Conservation (phyloP, 805 yeast species). For the Deakozyma indianensis region DNA sequence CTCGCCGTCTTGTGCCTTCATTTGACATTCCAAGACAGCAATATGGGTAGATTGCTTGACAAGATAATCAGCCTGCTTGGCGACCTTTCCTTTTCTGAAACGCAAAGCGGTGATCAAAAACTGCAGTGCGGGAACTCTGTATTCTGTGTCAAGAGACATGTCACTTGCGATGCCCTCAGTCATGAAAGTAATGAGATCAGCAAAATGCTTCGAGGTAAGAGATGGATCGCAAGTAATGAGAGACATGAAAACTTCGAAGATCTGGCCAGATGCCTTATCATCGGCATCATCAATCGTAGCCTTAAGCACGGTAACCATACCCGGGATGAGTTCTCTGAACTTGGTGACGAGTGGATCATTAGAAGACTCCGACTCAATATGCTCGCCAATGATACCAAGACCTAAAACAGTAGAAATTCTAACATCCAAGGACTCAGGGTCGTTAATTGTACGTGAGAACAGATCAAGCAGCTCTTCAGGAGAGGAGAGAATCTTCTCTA, state of each 20-base stretch:
- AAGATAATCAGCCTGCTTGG: slow-evolving; percentile 71
- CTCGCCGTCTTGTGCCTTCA: slow-evolving; percentile 54
- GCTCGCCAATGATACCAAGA: slow-evolving; percentile 36
- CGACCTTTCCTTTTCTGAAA: slow-evolving; percentile 67
- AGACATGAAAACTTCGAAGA: slow-evolving; percentile 76
- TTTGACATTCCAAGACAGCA: slow-evolving; percentile 41
- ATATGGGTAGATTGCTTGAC: slow-evolving; percentile 60
- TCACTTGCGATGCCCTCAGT: slow-evolving; percentile 54
- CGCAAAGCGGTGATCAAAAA: slow-evolving; percentile 68
- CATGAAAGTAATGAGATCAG: slow-evolving; percentile 57
- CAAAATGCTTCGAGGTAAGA: slow-evolving; percentile 61
- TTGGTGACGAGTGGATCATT: slow-evolving; percentile 32
- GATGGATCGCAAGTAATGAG: slow-evolving; percentile 63
- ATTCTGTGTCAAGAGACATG: slow-evolving; percentile 56
- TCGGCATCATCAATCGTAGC: slow-evolving; percentile 61
- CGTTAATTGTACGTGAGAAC: slow-evolving; percentile 52
- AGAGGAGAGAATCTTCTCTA: slow-evolving; percentile 41
- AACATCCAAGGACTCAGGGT: slow-evolving; percentile 48
- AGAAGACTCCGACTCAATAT: slow-evolving; percentile 47
- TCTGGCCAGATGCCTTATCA: slow-evolving; percentile 50
- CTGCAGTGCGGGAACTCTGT: slow-evolving; percentile 69
- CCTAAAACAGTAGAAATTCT: slow-evolving; percentile 77
- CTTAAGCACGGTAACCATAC: slow-evolving; percentile 67
- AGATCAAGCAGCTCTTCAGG: slow-evolving; percentile 55
- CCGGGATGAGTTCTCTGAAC: slow-evolving; percentile 58